Evolutionary conservation across 495 filamentous ascomycete species (phyloP).

Genomic region (Aspergillus ellipticus): DNA sequence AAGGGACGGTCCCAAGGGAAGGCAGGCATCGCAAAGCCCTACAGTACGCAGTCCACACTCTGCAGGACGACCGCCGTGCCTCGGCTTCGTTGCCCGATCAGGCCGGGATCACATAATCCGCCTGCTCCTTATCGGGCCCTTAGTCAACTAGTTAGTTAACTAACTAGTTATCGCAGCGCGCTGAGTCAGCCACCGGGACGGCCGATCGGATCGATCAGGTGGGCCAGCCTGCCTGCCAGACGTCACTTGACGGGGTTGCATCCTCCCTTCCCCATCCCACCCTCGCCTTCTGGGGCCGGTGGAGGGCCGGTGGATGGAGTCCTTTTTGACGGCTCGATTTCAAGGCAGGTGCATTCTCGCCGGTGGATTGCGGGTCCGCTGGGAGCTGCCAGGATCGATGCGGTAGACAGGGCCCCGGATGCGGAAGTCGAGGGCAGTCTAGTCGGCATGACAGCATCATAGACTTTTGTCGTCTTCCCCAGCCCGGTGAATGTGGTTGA

Average conservation of each 20-base stretch:
- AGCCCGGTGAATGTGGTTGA: not conserved
- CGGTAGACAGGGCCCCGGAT: constrained; percentile 5
- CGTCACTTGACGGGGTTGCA: not conserved
- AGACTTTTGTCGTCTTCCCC: constrained; percentile 1
- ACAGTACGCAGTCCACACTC: too few relatives aligned
- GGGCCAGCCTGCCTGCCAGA: not conserved
- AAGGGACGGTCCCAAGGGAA: too few relatives aligned
- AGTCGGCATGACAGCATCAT: constrained; percentile 8
- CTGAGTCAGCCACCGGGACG: not conserved
- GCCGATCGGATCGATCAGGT: not conserved
- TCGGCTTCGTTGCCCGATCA: constrained; percentile 5
- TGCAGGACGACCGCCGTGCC: constrained; percentile 9
- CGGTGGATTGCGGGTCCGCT: too few relatives aligned
- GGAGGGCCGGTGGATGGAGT: not conserved
- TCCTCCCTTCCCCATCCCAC: not conserved
- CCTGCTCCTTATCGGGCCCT: not conserved
- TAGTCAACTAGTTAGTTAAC: not conserved
- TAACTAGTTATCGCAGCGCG: not conserved
- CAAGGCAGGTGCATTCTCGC: not conserved
- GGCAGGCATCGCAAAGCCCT: too few relatives aligned
- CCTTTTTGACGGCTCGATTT: not conserved
- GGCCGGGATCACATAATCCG: not conserved
- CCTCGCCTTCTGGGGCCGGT: too few relatives aligned
- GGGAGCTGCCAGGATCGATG: not conserved
- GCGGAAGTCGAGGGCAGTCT: constrained; percentile 4